Evolutionary conservation across 2,329 filamentous ascomycete species (phyloP), one percentile per base, ranked within the genome.

Genomic region (Talaromyces piceae): DNA sequence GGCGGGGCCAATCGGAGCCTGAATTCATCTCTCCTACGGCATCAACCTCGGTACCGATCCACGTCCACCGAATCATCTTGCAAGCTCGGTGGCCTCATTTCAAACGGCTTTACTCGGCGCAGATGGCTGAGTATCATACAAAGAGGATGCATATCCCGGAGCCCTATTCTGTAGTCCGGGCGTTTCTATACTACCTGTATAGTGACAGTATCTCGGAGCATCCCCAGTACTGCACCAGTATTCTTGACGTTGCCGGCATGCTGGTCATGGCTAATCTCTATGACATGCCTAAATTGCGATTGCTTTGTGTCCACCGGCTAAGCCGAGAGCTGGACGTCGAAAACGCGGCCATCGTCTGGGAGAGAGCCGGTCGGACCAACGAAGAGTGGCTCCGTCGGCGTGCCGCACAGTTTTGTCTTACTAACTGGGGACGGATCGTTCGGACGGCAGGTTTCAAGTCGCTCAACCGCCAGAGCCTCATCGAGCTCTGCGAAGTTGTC

Each of bases 251-350:
- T 12, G 91, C 93, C 0, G 91, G 93, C 7, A 82, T 98, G 68
- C 79, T 98, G 3, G 91, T 98, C 57, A 94, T 98, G 88, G 90
- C 90, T 41, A 96, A 97, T 67, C 88, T 97, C 44, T 98, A 98
- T 72, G 91, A 96, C 64, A 94, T 98, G 73, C 91, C 91, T 1
- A 89, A 93, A 59, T 81, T 98, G 22, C 87, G 91, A 18, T 80
- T 95, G 6, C 78, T 97, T 1, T 96, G 91, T 66, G 87, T 97
- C 50, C 91, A 95, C 65, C 82, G 93, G 7, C 78, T 98, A 3
- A 86, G 87, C 51, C 87, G 88, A 55, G 93, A 98, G 64, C 80
- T 98, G 3, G 91, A 97, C 64, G 86, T 97, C 33, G 88, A 95
- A 54, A 90, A 96, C 63, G 91, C 91, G 2, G 95, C 93, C 57